Evolutionary conservation across 2,329 filamentous ascomycete genomes (phyloP).

Genomic region (Ascosphaera acerosa): DNA sequence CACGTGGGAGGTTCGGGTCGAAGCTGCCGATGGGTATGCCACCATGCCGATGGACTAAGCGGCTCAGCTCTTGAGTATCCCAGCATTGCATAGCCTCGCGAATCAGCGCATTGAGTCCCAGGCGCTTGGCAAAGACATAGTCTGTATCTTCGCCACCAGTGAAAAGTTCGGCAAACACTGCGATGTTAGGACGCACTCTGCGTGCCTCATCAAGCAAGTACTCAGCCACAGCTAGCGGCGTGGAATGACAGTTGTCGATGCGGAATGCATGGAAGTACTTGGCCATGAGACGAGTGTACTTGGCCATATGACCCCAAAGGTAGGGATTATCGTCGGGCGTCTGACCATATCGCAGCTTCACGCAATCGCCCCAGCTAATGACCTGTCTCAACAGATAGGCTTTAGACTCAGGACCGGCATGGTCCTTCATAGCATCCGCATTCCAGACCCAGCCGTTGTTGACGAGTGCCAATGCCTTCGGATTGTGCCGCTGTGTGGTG

Average conservation of each 20-base stretch:
- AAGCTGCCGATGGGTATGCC: conserved; percentile 92
- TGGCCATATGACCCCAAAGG: conserved; percentile 87
- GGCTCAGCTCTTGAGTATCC: conserved; percentile 79
- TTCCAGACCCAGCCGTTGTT: conserved; percentile 99
- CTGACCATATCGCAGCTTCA: conserved; percentile 77
- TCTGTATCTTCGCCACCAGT: conserved; percentile 90
- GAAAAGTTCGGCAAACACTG: conserved; percentile 86
- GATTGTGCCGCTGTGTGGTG: conserved; percentile 48
- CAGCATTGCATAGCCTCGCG: conserved; percentile 97
- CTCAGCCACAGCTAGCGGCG: conserved; percentile 79
- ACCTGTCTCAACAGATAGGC: conserved; percentile 93
- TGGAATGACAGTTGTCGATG: conserved; percentile 96
- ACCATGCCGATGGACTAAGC: conserved; percentile 78
- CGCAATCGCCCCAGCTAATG: conserved; percentile 95
- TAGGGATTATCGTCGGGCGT: conserved; percentile 67
- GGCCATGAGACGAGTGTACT: conserved; percentile 75
- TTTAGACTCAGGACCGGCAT: conserved; percentile 66
- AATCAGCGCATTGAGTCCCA: conserved; percentile 77
- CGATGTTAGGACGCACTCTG: conserved; percentile 60
- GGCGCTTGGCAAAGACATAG: conserved; percentile 78
- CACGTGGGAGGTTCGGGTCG: conserved; percentile 66
- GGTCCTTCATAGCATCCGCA: conserved; percentile 78
- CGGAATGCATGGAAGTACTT: conserved; percentile 89
- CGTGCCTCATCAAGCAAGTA: conserved; percentile 89
- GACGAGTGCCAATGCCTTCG: conserved; percentile 53